phyloP scores from a whole-genome alignment of 2,329 filamentous ascomycete genomes.

The Hypoxylon sp. region DNA sequence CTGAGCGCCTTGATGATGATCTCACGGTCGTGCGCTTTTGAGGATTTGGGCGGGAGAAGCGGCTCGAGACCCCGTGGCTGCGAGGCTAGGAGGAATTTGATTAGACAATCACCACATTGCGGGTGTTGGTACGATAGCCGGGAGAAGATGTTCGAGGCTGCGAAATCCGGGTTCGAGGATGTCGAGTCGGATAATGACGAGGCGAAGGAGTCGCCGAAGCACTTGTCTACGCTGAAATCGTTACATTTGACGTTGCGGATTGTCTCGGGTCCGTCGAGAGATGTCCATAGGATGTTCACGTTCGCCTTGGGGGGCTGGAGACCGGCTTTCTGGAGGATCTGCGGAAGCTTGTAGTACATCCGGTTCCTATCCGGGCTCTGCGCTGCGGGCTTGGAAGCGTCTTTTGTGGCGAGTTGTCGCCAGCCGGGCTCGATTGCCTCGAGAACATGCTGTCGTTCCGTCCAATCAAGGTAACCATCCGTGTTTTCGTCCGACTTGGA shows the following conservation, averaged over 20 bases:
- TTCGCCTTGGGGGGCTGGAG: constrained; percentile 59
- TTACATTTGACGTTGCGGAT: constrained; percentile 59
- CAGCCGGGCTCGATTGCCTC: constrained; percentile 56
- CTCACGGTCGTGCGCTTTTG: constrained; percentile 54
- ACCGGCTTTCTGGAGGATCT: constrained; percentile 57
- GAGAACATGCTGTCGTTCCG: constrained; percentile 57
- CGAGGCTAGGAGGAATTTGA: constrained; percentile 59
- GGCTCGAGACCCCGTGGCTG: constrained; percentile 56
- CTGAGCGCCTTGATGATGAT: constrained; percentile 57
- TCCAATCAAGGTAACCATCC: constrained; percentile 60
- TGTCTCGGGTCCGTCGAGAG: constrained; percentile 59
- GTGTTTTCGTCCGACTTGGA: constrained; percentile 56
- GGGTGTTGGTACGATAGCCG: constrained; percentile 57
- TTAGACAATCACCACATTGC: constrained; percentile 60
- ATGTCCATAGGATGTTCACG: constrained; percentile 60
- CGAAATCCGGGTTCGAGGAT: constrained; percentile 57
- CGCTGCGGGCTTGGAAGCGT: constrained; percentile 53
- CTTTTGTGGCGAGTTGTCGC: constrained; percentile 43
- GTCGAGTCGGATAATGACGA: constrained; percentile 55
- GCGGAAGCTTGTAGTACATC: constrained; percentile 58
- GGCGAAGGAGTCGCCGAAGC: constrained; percentile 60
- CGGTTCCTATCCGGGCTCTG: constrained; percentile 54
- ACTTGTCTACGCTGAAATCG: constrained; percentile 60
- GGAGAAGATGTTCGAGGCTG: constrained; percentile 58
- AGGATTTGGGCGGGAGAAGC: constrained; percentile 54